Base-by-base conservation (phyloP, 306 rosid species). In the Cicer arietinum region DNA sequence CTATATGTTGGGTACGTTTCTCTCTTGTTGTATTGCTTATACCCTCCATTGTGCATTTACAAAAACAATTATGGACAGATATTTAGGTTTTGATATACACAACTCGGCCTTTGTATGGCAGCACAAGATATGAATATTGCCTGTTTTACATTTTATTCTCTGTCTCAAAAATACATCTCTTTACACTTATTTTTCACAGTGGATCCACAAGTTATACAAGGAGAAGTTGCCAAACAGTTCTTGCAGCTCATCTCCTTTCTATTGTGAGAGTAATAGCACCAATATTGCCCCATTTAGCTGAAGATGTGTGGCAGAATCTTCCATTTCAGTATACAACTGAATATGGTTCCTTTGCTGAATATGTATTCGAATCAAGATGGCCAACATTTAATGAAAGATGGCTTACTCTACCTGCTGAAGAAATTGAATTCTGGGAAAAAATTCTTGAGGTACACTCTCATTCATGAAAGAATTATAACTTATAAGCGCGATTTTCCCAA, bases 281-380 rank as follows among this genome's bases (percentile, higher is more conserved):
- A 2, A 90, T 94, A 85, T 84, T 94, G 80, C 99, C 99, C 79
- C 99, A 94, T 88, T 92, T 94, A 87, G 95, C 99, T 18, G 99
- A 94, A 86, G 99, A 94, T 82, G 95, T 85, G 59, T 94, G 99
- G 97, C 99, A 90, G 83, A 94, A 94, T 81, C 95, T 94, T 70
- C 97, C 99, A 48, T 94, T 94, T 82, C 88, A 82, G 74, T 86
- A 82, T 75, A 69, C 65, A 17, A 84, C 79, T 0, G 86, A 86
- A 72, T 86, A 89, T 58, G 96, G 99, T 82, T 89, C 93, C 45
- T 54, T 85, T 75, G 90, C 96, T 35, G 86, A 88, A 83, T 94
- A 84, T 84, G 92, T 92, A 76, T 94, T 94, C 12, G 97, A 94
- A 83, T 90, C 96, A 73, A 85, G 90, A 82, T 94, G 99, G 99